Conservation (phyloP, 1,139 yeast species). For the Blastobotrys ciferrii region DNA sequence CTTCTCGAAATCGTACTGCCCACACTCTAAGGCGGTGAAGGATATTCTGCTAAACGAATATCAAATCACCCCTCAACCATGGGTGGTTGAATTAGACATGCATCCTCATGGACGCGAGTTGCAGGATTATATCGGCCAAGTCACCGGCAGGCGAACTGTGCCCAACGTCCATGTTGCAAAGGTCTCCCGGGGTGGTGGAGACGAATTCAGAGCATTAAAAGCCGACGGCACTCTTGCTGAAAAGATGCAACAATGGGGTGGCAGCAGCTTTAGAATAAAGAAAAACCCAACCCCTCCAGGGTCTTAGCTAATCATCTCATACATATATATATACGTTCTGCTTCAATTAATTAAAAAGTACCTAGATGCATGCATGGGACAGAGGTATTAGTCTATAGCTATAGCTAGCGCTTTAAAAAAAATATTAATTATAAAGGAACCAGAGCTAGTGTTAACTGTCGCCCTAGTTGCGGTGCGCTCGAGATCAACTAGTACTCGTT, state of each 20-base stretch:
- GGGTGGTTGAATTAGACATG: constrained; percentile 76
- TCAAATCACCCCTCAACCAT: constrained; percentile 67
- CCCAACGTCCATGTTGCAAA: constrained; percentile 89
- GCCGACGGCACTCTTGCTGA: constrained; percentile 50
- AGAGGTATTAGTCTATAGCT: too few species aligned
- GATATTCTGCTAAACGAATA: constrained; percentile 61
- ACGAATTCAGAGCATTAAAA: constrained; percentile 69
- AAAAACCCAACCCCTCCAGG: constrained; percentile 54
- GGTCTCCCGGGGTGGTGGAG: constrained; percentile 87
- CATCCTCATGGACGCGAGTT: constrained; percentile 69
- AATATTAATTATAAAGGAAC: too few species aligned
- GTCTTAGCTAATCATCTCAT: neutral
- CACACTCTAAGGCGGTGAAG: constrained; percentile 72
- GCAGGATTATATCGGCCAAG: constrained; percentile 70
- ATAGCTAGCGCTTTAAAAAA: too few species aligned
- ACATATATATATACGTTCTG: neutral
- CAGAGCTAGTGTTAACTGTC: too few species aligned
- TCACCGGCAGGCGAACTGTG: constrained; percentile 89
- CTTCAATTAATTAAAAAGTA: neutral
- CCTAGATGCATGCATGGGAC: too few species aligned
- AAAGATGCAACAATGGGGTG: constrained; percentile 62
- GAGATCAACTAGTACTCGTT: too few species aligned
- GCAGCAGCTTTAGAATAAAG: constrained; percentile 50
- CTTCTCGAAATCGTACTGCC: constrained; percentile 52
- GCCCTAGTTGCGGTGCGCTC: too few species aligned